phyloP scores from a whole-genome alignment of 495 filamentous ascomycete species.

The Achaetomiella virescens region DNA sequence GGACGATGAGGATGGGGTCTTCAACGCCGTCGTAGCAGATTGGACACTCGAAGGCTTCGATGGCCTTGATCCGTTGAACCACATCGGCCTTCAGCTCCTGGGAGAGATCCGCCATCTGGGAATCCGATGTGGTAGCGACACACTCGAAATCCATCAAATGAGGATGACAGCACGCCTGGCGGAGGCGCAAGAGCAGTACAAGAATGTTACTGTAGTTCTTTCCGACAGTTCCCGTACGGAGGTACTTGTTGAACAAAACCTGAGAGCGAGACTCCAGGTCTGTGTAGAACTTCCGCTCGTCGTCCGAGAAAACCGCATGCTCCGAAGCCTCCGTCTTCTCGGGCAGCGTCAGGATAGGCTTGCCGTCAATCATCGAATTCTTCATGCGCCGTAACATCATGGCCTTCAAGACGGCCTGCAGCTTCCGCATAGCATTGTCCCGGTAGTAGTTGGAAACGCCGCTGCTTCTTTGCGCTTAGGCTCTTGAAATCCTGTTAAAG shows the following conservation, averaged over 20 bases:
- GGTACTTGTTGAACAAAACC: slow-evolving; percentile 69
- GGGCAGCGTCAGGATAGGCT: slow-evolving; percentile 73
- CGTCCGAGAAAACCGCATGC: slow-evolving; percentile 66
- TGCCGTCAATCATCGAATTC: slow-evolving; percentile 73
- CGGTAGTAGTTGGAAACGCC: slow-evolving; percentile 26
- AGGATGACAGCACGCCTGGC: slow-evolving; percentile 92
- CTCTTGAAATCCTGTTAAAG: slow-evolving; percentile 28
- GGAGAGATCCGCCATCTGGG: slow-evolving; percentile 60
- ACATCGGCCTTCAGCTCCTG: slow-evolving; percentile 54
- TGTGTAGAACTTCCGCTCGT: slow-evolving; percentile 66
- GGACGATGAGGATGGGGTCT: slow-evolving; percentile 74
- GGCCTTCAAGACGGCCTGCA: slow-evolving; percentile 77
- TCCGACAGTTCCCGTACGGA: slow-evolving; percentile 63
- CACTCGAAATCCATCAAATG: slow-evolving; percentile 75
- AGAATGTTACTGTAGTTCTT: slow-evolving; percentile 80
- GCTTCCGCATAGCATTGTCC: slow-evolving; percentile 56
- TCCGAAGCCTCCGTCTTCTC: slow-evolving; percentile 58
- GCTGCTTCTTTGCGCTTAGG: slow-evolving; percentile 23
- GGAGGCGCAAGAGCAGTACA: slow-evolving; percentile 76
- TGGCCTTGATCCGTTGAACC: slow-evolving; percentile 60
- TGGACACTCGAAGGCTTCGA: slow-evolving; percentile 59
- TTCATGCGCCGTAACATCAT: slow-evolving; percentile 84
- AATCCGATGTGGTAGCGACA: slow-evolving; percentile 39
- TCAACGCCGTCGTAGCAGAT: slow-evolving; percentile 72
- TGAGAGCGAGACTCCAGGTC: slow-evolving; percentile 62